Base-by-base conservation (phyloP, 2,329 filamentous ascomycete genomes). In the Xylariaceae sp. region DNA sequence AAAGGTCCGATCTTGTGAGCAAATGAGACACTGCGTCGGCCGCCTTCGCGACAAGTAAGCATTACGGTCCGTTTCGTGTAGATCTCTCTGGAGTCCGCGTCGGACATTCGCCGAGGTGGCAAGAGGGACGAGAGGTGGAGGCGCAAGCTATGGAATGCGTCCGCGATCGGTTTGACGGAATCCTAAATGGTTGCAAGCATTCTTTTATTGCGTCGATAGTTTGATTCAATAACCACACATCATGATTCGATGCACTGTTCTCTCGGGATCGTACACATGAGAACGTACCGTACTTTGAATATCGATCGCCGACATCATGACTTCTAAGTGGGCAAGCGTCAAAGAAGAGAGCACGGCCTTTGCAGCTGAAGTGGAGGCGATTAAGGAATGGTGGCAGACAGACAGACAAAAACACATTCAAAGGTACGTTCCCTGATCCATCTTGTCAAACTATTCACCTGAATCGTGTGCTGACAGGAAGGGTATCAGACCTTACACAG, bases 381-480 rank as follows among this genome's bases (percentile, higher is more conserved):
- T 46, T 33, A 11, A 46, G 28, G 36, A 37, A 4, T 46, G 43
- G 43, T 46, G 43, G 43, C 43, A 46, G 40, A 39, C 43, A 26
- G 43, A 46, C 22, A 40, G 43, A 13, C 43, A 46, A 31, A 46
- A 46, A 36, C 39, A 46, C 40, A 46, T 46, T 22, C n/a, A 39
- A 29, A 39, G 43, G 43, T 46, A 34, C 13, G 37, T 18, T 8
- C 22, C 22, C 6, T 26, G 6, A 6, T 26, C 22, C 22, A 26
- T n/a, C n/a, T n/a, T n/a, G n/a, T n/a, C n/a, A n/a, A n/a, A n/a
- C n/a, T n/a, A n/a, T n/a, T n/a, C n/a, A n/a, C n/a, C n/a, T n/a
- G n/a, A n/a, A n/a, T n/a, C n/a, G n/a, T n/a, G n/a, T n/a, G n/a
- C n/a, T n/a, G n/a, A 6, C 22, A 26, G 22, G 22, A 6, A 6